phyloP scores from a whole-genome alignment of 257 asterid species.

The Cordia subcordata region DNA sequence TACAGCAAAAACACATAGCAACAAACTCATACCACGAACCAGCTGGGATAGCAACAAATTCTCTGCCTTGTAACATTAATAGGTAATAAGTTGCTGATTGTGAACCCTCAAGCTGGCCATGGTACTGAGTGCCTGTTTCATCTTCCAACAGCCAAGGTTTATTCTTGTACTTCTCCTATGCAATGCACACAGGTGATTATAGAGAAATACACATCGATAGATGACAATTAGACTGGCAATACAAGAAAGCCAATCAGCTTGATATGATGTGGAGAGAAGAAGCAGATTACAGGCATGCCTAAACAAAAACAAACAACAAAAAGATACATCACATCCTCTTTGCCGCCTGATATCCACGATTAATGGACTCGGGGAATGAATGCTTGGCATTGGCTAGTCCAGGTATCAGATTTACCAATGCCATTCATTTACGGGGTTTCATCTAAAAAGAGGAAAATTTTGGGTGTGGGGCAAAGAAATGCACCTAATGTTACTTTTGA shows the following conservation, averaged over 20 bases:
- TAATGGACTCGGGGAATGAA: no score
- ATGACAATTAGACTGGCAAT: slow-evolving; percentile 3
- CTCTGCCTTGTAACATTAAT: slow-evolving; percentile 91
- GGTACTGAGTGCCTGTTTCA: slow-evolving; percentile 89
- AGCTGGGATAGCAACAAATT: slow-evolving; percentile 92
- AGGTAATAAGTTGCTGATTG: slow-evolving; percentile 95
- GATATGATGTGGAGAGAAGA: neutral
- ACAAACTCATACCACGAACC: slow-evolving; percentile 83
- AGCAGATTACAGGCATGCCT: neutral
- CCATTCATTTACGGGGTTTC: no score
- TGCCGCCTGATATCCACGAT: neutral
- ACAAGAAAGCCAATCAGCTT: slow-evolving; percentile 13
- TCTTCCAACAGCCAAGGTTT: slow-evolving; percentile 97
- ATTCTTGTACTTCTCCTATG: slow-evolving; percentile 88
- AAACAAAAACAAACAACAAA: neutral
- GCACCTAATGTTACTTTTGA: no score
- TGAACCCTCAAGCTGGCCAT: slow-evolving; percentile 88
- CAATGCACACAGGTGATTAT: slow-evolving; percentile 24
- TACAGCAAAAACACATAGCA: neutral
- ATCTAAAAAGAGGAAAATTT: no score
- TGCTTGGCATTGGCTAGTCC: no score
- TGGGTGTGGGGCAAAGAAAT: no score
- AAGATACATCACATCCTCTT: neutral
- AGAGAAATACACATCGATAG: slow-evolving; percentile 5
- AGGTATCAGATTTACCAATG: no score